Evolutionary conservation across 345 rosid genomes (phyloP).

Genomic region (Laguncularia racemosa): DNA sequence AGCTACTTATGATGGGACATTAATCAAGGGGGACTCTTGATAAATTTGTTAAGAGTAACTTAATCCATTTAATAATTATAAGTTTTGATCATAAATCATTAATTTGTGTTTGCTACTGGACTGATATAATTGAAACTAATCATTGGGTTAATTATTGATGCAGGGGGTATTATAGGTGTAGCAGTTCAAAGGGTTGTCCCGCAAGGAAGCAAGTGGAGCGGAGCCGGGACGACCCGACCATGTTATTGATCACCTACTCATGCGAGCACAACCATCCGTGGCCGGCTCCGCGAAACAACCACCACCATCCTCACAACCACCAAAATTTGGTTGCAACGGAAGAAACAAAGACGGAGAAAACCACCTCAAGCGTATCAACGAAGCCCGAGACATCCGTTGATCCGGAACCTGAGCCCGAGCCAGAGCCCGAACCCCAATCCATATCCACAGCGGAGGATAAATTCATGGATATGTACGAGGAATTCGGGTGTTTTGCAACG

Average conservation of each 20-base stretch:
- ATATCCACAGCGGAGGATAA: slow-evolving; percentile 12
- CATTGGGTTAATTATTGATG: neutral
- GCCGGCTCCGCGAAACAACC: slow-evolving; percentile 53
- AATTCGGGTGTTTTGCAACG: slow-evolving; percentile 71
- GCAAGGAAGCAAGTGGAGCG: slow-evolving; percentile 98
- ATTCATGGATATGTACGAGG: slow-evolving; percentile 41
- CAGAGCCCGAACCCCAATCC: slow-evolving; percentile 9
- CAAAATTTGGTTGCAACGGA: neutral
- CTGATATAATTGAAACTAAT: neutral
- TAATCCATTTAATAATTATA: neutral
- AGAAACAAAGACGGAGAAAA: neutral
- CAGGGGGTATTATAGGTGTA: slow-evolving; percentile 95
- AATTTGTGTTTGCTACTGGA: neutral
- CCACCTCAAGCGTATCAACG: neutral
- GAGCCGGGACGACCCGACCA: slow-evolving; percentile 73
- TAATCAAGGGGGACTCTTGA: no score
- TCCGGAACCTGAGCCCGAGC: slow-evolving; percentile 22
- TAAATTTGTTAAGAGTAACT: no score
- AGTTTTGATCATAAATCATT: neutral
- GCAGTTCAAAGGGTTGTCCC: slow-evolving; percentile 96
- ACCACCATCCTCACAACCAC: slow-evolving; percentile 18
- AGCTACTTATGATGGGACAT: no score
- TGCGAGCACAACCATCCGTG: slow-evolving; percentile 91
- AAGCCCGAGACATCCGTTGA: neutral
- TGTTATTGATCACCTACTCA: slow-evolving; percentile 81